Evolutionary conservation across 805 yeast species (phyloP).

Genomic region (Metschnikowia baotianmanensis): DNA sequence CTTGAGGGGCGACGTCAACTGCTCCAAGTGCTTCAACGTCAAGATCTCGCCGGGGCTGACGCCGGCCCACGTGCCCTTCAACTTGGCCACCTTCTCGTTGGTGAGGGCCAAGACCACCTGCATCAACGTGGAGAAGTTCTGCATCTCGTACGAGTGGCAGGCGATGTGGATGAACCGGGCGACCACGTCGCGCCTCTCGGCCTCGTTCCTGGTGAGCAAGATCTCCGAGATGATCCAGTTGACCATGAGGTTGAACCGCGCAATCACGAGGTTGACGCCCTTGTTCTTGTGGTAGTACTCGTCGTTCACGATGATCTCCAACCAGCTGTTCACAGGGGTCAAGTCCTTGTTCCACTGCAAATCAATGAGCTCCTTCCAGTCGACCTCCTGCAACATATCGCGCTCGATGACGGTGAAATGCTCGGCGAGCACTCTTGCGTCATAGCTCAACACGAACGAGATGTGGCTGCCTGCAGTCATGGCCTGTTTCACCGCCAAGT

Average conservation of each 20-base stretch:
- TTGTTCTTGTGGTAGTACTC: conserved; percentile 43
- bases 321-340: conserved; percentile 78
- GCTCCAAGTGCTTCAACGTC: conserved; percentile 64
- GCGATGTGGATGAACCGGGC: conserved; percentile 88
- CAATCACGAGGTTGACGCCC: conserved; percentile 80
- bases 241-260: conserved; percentile 84
- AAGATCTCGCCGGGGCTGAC: conserved; percentile 71
- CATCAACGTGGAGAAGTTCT: conserved; percentile 84
- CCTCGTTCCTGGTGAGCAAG: conserved; percentile 58
- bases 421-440: conserved; percentile 63
- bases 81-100: conserved; percentile 56
- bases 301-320: conserved; percentile 63
- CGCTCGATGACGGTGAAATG: conserved; percentile 86
- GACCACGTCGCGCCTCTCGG: conserved; percentile 65
- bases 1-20: conserved; percentile 67
- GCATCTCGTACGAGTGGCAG: conserved; percentile 63
- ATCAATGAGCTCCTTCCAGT: conserved; percentile 87
- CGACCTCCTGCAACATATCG: conserved; percentile 79
- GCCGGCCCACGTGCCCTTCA: conserved; percentile 70
- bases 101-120: conserved; percentile 82
- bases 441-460: conserved; percentile 76
- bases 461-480: conserved; percentile 58
- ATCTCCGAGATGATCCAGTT: conserved; percentile 93
- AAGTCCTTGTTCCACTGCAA: conserved; percentile 67
- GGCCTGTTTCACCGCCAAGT: conserved; percentile 37